Evolutionary conservation across 306 rosid genomes (phyloP), one percentile per base, ranked within the genome.

Genomic region (Benincasa hispida): DNA sequence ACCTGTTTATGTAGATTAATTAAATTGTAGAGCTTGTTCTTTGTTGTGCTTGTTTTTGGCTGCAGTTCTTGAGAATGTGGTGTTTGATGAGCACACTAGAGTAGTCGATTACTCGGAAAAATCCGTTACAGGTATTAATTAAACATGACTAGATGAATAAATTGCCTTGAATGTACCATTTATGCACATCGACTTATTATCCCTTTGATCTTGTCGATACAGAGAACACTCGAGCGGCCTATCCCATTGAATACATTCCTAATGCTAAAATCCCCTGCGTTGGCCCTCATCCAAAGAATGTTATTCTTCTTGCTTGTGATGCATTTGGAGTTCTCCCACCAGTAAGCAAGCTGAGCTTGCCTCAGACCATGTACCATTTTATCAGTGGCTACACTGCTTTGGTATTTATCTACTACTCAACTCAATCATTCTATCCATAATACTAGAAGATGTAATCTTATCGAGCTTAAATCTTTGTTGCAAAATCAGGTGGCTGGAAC

Each of bases 291-390:
- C 97, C 98, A 8, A 91, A 86, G 81, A 93, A 93, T 83, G 93
- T 93, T 39, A 91, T 93, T 57, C 97, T 93, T 74, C 80, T 93
- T 76, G 98, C 98, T 6, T 93, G 98, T 63, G 98, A 93, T 35
- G 97, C 98, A 14, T 93, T 91, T 78, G 98, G 97, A 12, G 97
- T 93, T 57, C 98, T 93, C 53, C 97, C 97, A 53, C 98, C 97
- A 14, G 93, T 91, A 39, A 93, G 98, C 86, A 93, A 87, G 87
- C 84, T 93, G 57, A 89, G 51, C 87, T 54, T 93, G 80, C 91
- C 97, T 11, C 98, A 91, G 84, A 91, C 98, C 58, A 93, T 93
- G 98, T 93, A 93, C 78, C 98, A 93, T 78, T 93, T 93, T 76
- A 93, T 93, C 86, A 93, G 98, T 37, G 97, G 97, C 79, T 93